Evolutionary conservation across 2,329 filamentous ascomycete genomes (phyloP).

Genomic region (Didymella exigua): DNA sequence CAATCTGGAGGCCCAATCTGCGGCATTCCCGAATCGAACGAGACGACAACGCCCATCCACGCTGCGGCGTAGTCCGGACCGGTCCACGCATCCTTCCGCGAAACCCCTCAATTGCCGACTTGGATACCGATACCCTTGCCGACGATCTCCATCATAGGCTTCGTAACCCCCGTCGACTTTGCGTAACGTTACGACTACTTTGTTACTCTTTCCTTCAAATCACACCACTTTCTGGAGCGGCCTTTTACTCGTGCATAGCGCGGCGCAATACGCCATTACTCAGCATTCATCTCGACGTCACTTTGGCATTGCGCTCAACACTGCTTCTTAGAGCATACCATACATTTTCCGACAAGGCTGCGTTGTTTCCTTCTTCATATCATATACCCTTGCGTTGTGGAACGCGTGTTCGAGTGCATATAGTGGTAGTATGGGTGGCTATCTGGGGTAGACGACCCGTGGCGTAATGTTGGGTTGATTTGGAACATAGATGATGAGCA

Average conservation of each 20-base stretch:
- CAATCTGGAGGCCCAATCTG: conserved; percentile 16
- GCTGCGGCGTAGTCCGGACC: conserved; percentile 17
- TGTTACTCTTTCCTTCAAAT: not conserved
- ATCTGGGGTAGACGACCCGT: not conserved
- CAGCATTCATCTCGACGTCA: not conserved
- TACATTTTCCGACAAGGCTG: too few relatives aligned
- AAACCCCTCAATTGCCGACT: conserved; percentile 8
- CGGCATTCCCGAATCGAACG: conserved; percentile 30
- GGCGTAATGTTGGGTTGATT: not conserved
- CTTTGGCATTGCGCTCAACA: not conserved
- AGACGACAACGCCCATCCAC: conserved; percentile 27
- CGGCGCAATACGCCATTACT: conserved; percentile 4
- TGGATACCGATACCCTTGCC: conserved; percentile 11
- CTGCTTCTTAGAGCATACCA: not conserved
- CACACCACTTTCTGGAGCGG: not conserved
- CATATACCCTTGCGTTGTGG: conserved; percentile 11
- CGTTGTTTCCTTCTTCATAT: not conserved
- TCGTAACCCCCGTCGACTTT: not conserved
- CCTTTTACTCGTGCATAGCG: conserved; percentile 14
- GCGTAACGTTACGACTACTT: conserved; percentile 3
- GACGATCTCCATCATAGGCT: conserved; percentile 1
- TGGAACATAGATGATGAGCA: conserved; percentile 15
- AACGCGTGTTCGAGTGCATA: conserved; percentile 9
- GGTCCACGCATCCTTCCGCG: conserved; percentile 4
- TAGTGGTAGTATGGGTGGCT: conserved; percentile 7